These are phyloP conservation scores for Cerrena zonata DNA, from an alignment of 1,284 basidiomycete genomes.

Conservation along the genomic window DNA sequence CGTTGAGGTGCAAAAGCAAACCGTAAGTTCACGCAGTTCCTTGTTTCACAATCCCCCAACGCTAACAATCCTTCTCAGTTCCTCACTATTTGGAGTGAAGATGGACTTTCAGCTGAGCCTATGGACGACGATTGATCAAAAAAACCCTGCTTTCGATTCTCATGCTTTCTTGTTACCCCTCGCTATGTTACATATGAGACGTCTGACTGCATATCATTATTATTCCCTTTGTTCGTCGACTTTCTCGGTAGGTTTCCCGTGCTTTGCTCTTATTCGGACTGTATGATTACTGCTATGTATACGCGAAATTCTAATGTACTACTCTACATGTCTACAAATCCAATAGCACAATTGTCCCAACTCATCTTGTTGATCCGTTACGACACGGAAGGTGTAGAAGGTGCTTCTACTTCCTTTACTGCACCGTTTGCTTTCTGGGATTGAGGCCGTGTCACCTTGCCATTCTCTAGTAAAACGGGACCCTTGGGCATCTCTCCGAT, in stretches of 20 bases:
- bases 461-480: slow-evolving; percentile 44
- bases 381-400: too few species aligned
- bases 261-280: background rate
- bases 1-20: slow-evolving; percentile 45
- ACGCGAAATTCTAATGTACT: background rate
- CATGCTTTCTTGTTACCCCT: slow-evolving; percentile 15
- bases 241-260: too few species aligned
- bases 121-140: slow-evolving; percentile 37
- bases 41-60: background rate
- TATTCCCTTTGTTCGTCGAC: background rate
- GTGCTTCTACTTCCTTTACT: too few species aligned
- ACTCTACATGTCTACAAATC: background rate
- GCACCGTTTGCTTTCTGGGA: too few species aligned
- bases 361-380: too few species aligned
- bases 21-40: background rate
- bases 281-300: background rate
- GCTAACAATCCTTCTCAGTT: slow-evolving; percentile 43
- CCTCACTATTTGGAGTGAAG: slow-evolving; percentile 74
- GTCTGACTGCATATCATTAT: slow-evolving; percentile 17
- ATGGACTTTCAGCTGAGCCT: slow-evolving; percentile 69
- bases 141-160: slow-evolving; percentile 1
- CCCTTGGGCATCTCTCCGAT: slow-evolving; percentile 49
- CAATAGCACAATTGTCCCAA: background rate
- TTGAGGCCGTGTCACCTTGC: slow-evolving; percentile 16
- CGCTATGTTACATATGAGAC: background rate